Percentiles rank a stretch among this genome's conserved stretches.
These are phyloP conservation scores for Nigrospora osmanthi DNA, from an alignment of 2,329 filamentous ascomycete species.

Conservation along the genomic window DNA sequence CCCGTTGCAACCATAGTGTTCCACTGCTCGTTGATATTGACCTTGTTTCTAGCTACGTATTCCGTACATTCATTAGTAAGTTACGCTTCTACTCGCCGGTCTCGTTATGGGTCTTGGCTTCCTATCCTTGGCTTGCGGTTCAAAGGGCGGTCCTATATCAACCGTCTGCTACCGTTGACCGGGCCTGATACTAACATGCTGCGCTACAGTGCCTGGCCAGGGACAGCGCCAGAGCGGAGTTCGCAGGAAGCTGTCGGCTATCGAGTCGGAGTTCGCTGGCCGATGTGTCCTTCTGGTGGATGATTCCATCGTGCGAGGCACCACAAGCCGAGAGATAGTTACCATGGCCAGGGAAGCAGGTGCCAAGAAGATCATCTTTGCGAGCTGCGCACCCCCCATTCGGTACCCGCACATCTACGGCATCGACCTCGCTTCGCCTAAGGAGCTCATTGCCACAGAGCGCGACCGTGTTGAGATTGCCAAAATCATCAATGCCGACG, in stretches of 20 bases:
- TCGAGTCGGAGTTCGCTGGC: constrained; percentile 75
- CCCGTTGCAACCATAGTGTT: too few relatives aligned
- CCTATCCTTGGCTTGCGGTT: too few relatives aligned
- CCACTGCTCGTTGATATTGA: too few relatives aligned
- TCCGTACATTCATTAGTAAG: constrained; percentile 62
- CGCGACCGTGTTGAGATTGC: constrained; percentile 28
- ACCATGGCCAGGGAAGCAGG: constrained; percentile 79
- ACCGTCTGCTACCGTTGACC: too few relatives aligned
- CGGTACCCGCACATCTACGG: constrained; percentile 81
- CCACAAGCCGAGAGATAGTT: constrained; percentile 72
- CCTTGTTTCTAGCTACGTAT: constrained; percentile 49
- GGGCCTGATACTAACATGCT: too few relatives aligned
- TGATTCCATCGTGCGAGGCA: constrained; percentile 83
- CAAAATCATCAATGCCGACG: constrained; percentile 57
- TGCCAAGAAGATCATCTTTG: constrained; percentile 75
- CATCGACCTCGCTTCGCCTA: constrained; percentile 60
- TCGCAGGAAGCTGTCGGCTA: constrained; percentile 80
- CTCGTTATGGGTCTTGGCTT: too few relatives aligned
- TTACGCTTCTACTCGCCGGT: background rate
- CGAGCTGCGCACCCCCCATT: constrained; percentile 74
- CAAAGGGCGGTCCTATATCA: too few relatives aligned
- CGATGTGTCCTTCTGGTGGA: constrained; percentile 80
- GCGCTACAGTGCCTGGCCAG: constrained; percentile 54
- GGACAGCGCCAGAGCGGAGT: constrained; percentile 76
- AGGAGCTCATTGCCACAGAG: constrained; percentile 36